Base-by-base conservation (phyloP, 2,329 filamentous ascomycete species). In the Fusarium penzigii region DNA sequence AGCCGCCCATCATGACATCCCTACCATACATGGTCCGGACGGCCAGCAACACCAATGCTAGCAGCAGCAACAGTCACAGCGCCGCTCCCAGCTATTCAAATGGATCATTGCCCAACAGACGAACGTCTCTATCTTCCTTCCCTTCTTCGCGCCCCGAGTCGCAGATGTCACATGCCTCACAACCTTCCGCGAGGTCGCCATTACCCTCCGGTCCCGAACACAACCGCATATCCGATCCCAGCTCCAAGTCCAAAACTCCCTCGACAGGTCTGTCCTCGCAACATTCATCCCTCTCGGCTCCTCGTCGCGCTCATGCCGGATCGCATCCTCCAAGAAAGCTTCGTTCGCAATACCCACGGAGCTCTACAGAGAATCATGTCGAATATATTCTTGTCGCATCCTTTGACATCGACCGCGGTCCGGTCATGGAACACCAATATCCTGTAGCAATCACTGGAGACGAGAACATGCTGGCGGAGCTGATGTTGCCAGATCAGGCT, bases 361-460 rank as follows among this genome's bases (percentile, higher is more conserved):
- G 87, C 51, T 82, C 85, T 11, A 77, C 78, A 6, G 88, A 97
- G 70, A 95, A 94, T 66, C 94, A 99, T 87, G 94, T 99, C 74
- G 94, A 99, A 70, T 99, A 97, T 69, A 97, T 99, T 48, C 79
- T 99, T 48, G 94, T 99, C 49, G 94, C 94, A 5, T 96, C 92
- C 3, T 99, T 99, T 73, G 92, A 97, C 72, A 96, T 97, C 65
- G 93, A 97, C 71, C 86, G 90, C 48, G 94, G 94, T 3, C 93
- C 93, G 43, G 86, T 97, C 64, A 97, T 99, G 94, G 94, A 99
- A 70, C 92, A 99, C 70, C 94, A 99, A 69, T 99, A 93, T 68
- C 94, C 94, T 0, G 87, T 90, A 40, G 87, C 93, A 46, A 97
- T 99, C 57, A 97, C 92, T 46, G 93, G 94, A 32, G 93, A 99